Evolutionary conservation across 345 rosid genomes (phyloP).

Genomic region (Chamaenerion angustifolium): DNA sequence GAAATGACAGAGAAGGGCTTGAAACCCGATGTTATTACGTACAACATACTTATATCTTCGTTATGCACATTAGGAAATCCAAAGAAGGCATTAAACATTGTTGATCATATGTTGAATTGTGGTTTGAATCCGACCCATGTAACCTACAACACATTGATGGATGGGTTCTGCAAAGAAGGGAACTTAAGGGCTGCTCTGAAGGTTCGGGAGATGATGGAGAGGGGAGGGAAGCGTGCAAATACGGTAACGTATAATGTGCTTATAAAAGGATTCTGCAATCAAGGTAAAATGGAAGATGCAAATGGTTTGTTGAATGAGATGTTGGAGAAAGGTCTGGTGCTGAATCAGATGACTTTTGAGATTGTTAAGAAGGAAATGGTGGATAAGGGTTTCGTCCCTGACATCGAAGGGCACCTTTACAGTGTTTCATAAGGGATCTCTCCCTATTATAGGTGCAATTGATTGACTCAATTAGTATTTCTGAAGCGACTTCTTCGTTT

Average conservation of each 20-base stretch:
- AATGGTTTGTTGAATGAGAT: slow-evolving; percentile 72
- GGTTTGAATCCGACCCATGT: slow-evolving; percentile 53
- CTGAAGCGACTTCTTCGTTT: no score
- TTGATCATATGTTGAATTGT: slow-evolving; percentile 34
- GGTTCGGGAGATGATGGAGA: slow-evolving; percentile 53
- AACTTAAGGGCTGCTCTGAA: slow-evolving; percentile 53
- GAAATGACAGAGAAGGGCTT: slow-evolving; percentile 30
- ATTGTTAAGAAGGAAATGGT: slow-evolving; percentile 59
- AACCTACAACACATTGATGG: slow-evolving; percentile 60
- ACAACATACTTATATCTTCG: slow-evolving; percentile 49
- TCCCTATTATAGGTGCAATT: no score
- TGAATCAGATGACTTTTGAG: slow-evolving; percentile 52
- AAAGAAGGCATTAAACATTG: slow-evolving; percentile 41
- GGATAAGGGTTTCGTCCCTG: slow-evolving; percentile 76
- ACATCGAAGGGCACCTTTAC: slow-evolving; percentile 65
- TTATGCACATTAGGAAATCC: slow-evolving; percentile 45
- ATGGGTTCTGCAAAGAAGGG: slow-evolving; percentile 60
- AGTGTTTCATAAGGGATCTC: slow-evolving; percentile 25
- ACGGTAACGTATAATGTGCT: slow-evolving; percentile 55
- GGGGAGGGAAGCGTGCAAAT: slow-evolving; percentile 46
- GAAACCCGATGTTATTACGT: slow-evolving; percentile 44
- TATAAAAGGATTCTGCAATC: slow-evolving; percentile 44
- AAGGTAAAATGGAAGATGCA: slow-evolving; percentile 61
- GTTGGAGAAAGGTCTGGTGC: slow-evolving; percentile 76
- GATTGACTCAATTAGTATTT: no score